Evolutionary conservation across 2,329 filamentous ascomycete species (phyloP).

Genomic region (Bipolaris oryzae): DNA sequence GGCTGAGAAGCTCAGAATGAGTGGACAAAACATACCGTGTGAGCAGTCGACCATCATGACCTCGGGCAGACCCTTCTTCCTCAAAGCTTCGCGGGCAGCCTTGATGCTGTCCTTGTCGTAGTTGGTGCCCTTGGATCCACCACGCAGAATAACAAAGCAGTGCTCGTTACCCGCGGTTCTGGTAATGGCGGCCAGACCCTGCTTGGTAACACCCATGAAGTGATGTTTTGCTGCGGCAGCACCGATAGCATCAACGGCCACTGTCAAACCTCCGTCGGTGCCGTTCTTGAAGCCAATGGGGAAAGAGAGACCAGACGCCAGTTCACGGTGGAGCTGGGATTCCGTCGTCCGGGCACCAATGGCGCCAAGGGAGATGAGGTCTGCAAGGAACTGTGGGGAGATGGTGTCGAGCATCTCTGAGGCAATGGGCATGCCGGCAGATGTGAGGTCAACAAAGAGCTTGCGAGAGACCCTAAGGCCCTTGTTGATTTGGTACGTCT

Average conservation of each 20-base stretch:
- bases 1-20: neutral
- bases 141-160: conserved; percentile 94
- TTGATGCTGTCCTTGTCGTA: conserved; percentile 86
- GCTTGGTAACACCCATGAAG: conserved; percentile 98
- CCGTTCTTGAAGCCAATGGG: conserved; percentile 99
- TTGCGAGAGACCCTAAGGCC: conserved; percentile 89
- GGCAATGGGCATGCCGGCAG: conserved; percentile 88
- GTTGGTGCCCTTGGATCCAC: conserved; percentile 91
- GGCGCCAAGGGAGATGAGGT: conserved; percentile 92
- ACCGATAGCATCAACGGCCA: conserved; percentile 95
- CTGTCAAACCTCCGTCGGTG: conserved; percentile 87
- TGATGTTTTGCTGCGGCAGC: conserved; percentile 81
- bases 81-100: conserved; percentile 76
- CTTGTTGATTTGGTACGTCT: conserved; percentile 99
- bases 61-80: conserved; percentile 81
- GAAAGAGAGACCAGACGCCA: conserved; percentile 94
- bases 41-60: conserved; percentile 99
- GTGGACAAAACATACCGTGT: conserved; percentile 68
- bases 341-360: conserved; percentile 97
- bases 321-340: conserved; percentile 93
- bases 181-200: conserved; percentile 92
- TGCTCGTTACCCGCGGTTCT: conserved; percentile 93
- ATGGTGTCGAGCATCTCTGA: conserved; percentile 99
- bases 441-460: conserved; percentile 89
- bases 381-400: conserved; percentile 95